Base-by-base conservation (phyloP, 768 basidiomycete genomes). In the Lactarius psammicola region DNA sequence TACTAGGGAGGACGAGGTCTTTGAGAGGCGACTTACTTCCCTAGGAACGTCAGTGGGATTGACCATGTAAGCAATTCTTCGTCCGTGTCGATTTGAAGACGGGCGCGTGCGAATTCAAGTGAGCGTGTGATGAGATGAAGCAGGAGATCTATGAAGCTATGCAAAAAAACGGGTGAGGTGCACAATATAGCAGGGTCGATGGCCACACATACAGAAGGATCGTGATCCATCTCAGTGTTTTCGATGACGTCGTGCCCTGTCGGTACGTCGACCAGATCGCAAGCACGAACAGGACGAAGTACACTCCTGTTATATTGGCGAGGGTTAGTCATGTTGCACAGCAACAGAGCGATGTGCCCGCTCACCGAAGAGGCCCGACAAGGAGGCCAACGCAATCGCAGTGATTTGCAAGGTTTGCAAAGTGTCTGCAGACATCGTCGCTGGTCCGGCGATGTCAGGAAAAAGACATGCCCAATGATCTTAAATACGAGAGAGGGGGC, bases 241-340 rank as follows among this genome's bases (percentile, higher is more conserved):
- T 65, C 49, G 62, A 67, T 17, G 65, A 61, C 20, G 31, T 20
- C 5, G 36, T 56, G 1, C 13, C 28, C 6, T 62, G 65, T 20
- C 64, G 64, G 20, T 64, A 61, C n/a, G 69, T 71, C 2, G 71
- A 56, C 72, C 72, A 73, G 11, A 72, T 36, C 3, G 71, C 70
- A 30, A 71, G 68, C 10, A 69, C 36, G 42, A 72, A 69, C 8
- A 73, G 62, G 2, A 69, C 59, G n/a, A 67, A 54, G 56, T 73
- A 73, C 5, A 70, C 59, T 46, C 72, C 72, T 73, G 60, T 44
- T 59, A 17, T 13, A 49, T 11, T 17, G 30, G 20, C 28, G 44
- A 31, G 15, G 9, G 4, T 60, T 13, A 58, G 20, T 40, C n/a
- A 42, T 9, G 11, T 36, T 7, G 10, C 13, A 11, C 15, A 10